phyloP scores from a whole-genome alignment of 495 filamentous ascomycete genomes.

The Physcia stellaris region DNA sequence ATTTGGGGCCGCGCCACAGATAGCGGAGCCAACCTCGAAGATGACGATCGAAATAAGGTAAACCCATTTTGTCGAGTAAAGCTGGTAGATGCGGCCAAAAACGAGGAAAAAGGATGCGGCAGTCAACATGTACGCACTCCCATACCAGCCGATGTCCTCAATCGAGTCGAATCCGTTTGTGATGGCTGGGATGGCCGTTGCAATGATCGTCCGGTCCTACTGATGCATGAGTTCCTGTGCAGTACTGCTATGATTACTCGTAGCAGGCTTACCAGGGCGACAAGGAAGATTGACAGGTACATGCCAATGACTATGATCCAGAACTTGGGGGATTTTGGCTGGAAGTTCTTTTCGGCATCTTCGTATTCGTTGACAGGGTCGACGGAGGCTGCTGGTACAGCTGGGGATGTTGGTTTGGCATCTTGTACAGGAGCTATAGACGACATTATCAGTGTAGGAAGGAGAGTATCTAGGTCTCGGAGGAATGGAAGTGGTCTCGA shows the following conservation, averaged over 20 bases:
- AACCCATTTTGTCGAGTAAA: conserved; percentile 27
- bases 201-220: conserved; percentile 7
- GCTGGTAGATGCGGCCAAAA: conserved; percentile 31
- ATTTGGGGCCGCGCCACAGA: conserved; percentile 48
- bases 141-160: too few relatives aligned
- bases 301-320: conserved; percentile 22
- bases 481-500: too few relatives aligned
- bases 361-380: conserved; percentile 18
- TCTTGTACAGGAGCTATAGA: conserved; percentile 5
- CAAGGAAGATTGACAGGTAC: conserved; percentile 25
- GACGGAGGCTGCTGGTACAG: background rate
- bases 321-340: conserved; percentile 24
- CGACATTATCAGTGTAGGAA: conserved; percentile 8
- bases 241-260: conserved; percentile 10
- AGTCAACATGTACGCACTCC: background rate
- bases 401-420: background rate
- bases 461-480: background rate
- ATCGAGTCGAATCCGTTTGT: too few relatives aligned
- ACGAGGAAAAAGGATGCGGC: background rate
- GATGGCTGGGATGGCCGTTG: too few relatives aligned
- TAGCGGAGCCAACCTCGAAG: conserved; percentile 40
- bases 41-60: conserved; percentile 28
- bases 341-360: conserved; percentile 27
- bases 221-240: conserved; percentile 15
- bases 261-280: conserved; percentile 21